Percentiles rank a stretch among this genome's conserved stretches.
phyloP scores from a whole-genome alignment of 192 early-diverging fungal species.

The Coemansia sp. region DNA sequence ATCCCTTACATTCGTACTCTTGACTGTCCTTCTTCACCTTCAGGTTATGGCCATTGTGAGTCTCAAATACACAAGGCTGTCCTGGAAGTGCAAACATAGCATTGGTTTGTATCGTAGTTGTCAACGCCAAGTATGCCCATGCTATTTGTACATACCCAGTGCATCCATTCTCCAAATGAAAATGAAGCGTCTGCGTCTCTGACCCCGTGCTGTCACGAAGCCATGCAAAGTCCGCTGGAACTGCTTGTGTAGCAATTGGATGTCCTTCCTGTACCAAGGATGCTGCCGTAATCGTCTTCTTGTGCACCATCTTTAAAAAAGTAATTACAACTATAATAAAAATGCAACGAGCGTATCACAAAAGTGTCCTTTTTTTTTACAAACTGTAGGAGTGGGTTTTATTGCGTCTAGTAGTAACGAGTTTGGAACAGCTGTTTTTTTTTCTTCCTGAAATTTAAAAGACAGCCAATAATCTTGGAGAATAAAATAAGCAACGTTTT shows the following conservation, averaged over 20 bases:
- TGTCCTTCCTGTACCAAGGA: conserved; percentile 52
- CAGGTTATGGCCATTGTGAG: conserved; percentile 73
- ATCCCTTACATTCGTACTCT: conserved; percentile 73
- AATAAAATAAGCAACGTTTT: background rate
- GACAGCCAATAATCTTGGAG: background rate
- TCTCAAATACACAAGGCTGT: conserved; percentile 62
- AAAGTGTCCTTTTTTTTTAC: background rate
- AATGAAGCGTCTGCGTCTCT: conserved; percentile 87
- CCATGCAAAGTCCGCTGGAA: conserved; percentile 69
- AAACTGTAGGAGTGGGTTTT: background rate
- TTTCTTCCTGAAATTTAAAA: background rate
- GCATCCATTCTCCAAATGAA: conserved; percentile 68
- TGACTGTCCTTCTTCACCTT: conserved; percentile 67
- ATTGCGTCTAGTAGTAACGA: background rate
- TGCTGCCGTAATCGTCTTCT: conserved; percentile 52
- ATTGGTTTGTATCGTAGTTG: conserved; percentile 70
- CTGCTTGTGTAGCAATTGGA: conserved; percentile 49
- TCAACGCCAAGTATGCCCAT: conserved; percentile 79
- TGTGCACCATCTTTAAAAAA: conserved; percentile 36
- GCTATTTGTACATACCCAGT: conserved; percentile 88
- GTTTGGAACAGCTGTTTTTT: background rate
- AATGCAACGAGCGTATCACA: background rate
- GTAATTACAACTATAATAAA: background rate
- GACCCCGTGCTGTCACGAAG: conserved; percentile 72
- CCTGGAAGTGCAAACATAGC: conserved; percentile 71